Evolutionary conservation across 371 early-diverging fungal species (phyloP).

Genomic region (Mortierella sp.): DNA sequence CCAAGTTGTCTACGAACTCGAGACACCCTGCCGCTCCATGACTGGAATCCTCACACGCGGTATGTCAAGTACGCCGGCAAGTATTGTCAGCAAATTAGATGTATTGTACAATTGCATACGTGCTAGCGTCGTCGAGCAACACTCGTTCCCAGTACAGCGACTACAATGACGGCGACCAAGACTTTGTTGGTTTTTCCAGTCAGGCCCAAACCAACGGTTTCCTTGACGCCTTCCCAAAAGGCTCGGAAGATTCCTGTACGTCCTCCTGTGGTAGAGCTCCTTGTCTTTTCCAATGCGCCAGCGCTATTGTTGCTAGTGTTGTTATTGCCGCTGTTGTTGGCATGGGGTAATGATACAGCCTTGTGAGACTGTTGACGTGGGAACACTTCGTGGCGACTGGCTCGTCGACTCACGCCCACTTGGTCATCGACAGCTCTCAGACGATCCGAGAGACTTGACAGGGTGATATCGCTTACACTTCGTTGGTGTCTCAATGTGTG

Average conservation of each 20-base stretch:
- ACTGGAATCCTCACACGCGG: no score
- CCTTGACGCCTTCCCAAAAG: constrained; percentile 35
- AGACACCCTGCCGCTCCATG: no score
- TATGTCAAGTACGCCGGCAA: no score
- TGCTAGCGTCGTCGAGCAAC: no score
- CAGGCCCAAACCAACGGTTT: constrained; percentile 17
- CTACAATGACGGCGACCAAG: constrained; percentile 18
- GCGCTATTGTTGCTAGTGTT: no score
- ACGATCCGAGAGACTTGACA: constrained; percentile 23
- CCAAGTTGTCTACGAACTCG: no score
- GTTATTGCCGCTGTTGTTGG: no score
- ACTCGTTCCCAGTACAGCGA: constrained; percentile 35
- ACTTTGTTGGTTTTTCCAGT: constrained; percentile 13
- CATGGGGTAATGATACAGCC: no score
- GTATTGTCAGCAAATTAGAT: no score
- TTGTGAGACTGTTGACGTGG: no score
- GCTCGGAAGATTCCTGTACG: constrained; percentile 21
- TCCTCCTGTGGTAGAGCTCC: neutral
- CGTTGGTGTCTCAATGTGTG: constrained; percentile 24
- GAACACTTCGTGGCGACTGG: no score
- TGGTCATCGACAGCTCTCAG: constrained; percentile 24
- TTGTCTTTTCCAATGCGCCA: neutral
- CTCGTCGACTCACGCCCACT: constrained; percentile 17
- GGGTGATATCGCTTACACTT: constrained; percentile 12
- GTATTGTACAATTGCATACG: no score